Evolutionary conservation across 2,329 filamentous ascomycete genomes (phyloP).

Genomic region (Botrytis tulipae): DNA sequence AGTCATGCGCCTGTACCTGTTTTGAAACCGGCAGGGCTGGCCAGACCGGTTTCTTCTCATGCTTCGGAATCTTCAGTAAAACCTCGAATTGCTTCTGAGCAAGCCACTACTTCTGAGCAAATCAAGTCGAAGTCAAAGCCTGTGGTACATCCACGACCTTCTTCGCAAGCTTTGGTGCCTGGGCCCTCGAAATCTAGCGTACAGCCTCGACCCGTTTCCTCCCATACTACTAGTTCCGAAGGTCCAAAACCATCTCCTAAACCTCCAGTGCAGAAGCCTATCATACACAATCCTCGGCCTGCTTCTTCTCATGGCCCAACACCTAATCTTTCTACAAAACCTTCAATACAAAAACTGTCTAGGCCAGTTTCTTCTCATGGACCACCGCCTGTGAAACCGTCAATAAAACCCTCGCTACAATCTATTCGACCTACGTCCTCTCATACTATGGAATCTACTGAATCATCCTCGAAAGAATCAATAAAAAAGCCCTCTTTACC

Average conservation of each 20-base stretch:
- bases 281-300: background rate
- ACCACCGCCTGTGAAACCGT: background rate
- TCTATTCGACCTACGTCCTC: background rate
- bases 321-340: background rate
- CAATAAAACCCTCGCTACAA: conserved; percentile 5
- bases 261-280: background rate
- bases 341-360: background rate
- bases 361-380: background rate
- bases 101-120: background rate
- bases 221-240: background rate
- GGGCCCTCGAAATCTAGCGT: background rate
- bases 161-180: background rate
- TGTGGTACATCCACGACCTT: background rate
- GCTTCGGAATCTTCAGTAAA: conserved; percentile 1
- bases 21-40: background rate
- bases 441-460: background rate
- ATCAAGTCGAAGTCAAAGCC: background rate
- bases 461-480: background rate
- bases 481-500: background rate
- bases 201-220: background rate
- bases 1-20: conserved; percentile 20
- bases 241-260: background rate
- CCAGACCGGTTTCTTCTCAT: conserved; percentile 25
- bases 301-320: background rate
- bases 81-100: background rate